Evolutionary conservation across 2,329 filamentous ascomycete species (phyloP), one percentile per base, ranked within the genome.

Genomic region (Fusarium hainanense): DNA sequence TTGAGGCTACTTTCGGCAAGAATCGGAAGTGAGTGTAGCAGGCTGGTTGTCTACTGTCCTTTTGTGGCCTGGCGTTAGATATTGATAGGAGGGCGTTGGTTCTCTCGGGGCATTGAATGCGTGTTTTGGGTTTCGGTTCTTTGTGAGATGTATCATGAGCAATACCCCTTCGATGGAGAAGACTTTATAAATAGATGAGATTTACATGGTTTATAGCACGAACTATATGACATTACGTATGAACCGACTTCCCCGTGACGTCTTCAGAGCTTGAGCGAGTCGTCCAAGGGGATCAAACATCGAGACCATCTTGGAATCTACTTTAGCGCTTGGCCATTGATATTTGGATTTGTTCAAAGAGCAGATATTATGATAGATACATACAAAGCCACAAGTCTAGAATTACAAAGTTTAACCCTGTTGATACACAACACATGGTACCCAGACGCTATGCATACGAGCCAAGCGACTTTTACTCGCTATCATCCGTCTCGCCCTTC

Each of bases 1-100:
- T 91, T 16, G 89, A 91, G 81, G 82, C 76, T 80, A 81, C 76
- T 4, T 81, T 81, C 77, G 79, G 82, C 2, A 82, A 78, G 75
- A 74, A 64, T 32, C 77, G 80, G 48, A 80, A 67, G 66, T 80
- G 68, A 50, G 48, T 44, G 25, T 48, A 20, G 11, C 13, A 13
- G 20, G 23, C 57, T 23, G n/a, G 11, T 40, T n/a, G 32, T 51
- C 14, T 43, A 13, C n/a, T 51, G 10, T 54, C 16, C 21, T 23
- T 52, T 54, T 48, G 41, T 58, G 56, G 47, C 27, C 43, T 67
- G 70, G 72, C 70, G 70, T 74, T 74, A 46, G 20, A 68, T 58
- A 57, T 54, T 42, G 46, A 58, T 21, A 41, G 40, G 42, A 41
- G 23, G 49, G 58, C 20, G 51, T 65, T 61, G 47, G 37, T 32